A percentile compares a stretch with the other conserved stretches of the same genome.
Conservation (phyloP, 1,284 basidiomycete species). For the Puccinia brachypodii region DNA sequence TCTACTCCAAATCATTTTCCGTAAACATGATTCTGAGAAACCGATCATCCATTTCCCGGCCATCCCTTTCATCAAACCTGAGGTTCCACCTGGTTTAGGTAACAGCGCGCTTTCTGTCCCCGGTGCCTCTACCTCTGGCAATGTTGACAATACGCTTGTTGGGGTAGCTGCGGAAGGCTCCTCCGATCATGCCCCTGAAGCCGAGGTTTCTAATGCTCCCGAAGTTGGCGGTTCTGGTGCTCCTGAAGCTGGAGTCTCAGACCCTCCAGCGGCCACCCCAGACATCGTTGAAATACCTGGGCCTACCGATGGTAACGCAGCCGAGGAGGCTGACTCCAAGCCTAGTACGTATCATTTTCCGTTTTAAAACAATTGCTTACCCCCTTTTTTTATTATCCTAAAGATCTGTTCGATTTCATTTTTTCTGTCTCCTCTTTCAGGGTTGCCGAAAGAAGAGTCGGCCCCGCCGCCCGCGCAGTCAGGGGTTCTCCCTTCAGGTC, state of each 20-base stretch:
- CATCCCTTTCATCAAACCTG: slow-evolving; percentile 27
- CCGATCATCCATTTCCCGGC: slow-evolving; percentile 34
- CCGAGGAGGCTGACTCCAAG: neutral
- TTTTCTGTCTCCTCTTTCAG: slow-evolving; percentile 45
- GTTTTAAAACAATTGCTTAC: neutral
- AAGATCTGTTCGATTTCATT: slow-evolving; percentile 49
- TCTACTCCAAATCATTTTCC: slow-evolving; percentile 54
- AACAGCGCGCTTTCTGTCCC: slow-evolving; percentile 40
- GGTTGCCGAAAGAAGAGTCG: slow-evolving; percentile 50
- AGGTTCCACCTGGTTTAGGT: neutral
- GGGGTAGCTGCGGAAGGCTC: neutral
- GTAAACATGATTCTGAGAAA: slow-evolving; percentile 49
- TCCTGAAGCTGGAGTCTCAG: neutral
- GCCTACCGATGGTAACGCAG: neutral
- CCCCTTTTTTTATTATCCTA: slow-evolving; percentile 52
- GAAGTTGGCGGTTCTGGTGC: neutral
- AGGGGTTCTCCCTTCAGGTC: slow-evolving; percentile 28
- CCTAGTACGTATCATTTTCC: neutral
- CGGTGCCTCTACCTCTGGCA: slow-evolving; percentile 28
- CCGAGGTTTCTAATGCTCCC: neutral
- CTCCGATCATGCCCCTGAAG: neutral
- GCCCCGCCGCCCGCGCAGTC: slow-evolving; percentile 19
- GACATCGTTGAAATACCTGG: slow-evolving; percentile 1
- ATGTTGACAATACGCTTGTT: slow-evolving; percentile 10
- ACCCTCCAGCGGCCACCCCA: neutral